A percentile compares a stretch with the other conserved stretches of the same genome.
Conservation (phyloP, 2,329 filamentous ascomycete species). For the Fusarium sp. region DNA sequence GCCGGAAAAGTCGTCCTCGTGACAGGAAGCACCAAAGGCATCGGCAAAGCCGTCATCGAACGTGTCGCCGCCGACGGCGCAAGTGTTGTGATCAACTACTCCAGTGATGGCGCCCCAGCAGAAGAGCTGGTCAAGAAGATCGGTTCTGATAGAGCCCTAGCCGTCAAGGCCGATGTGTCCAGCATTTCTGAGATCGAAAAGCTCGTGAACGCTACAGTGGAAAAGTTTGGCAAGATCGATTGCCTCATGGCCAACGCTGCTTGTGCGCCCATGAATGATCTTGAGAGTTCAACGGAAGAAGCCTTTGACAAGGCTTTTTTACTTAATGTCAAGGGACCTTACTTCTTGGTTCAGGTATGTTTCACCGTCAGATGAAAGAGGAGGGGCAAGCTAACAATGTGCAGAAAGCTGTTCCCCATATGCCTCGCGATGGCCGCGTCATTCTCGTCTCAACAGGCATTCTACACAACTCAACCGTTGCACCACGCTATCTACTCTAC, state of each 20-base stretch:
- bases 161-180: not conserved
- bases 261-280: slow-evolving; percentile 8
- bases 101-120: not conserved
- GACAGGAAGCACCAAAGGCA: slow-evolving; percentile 9
- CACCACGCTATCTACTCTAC: slow-evolving; percentile 17
- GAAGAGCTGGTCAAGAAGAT: slow-evolving; percentile 5
- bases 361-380: rapidly evolving
- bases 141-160: not conserved
- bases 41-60: slow-evolving; percentile 7
- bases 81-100: slow-evolving; percentile 14
- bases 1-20: not conserved
- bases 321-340: slow-evolving; percentile 5
- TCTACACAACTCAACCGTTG: slow-evolving; percentile 1
- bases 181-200: not conserved
- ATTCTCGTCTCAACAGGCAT: slow-evolving; percentile 14
- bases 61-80: slow-evolving; percentile 6
- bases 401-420: slow-evolving; percentile 7
- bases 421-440: slow-evolving; percentile 2
- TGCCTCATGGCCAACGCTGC: slow-evolving; percentile 17
- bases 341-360: slow-evolving; percentile 5
- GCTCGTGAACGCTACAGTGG: not conserved
- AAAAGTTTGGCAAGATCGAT: slow-evolving; percentile 15
- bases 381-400: rapidly evolving
- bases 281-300: slow-evolving; percentile 3
- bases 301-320: slow-evolving; percentile 5